Base-by-base conservation (phyloP, 2,329 filamentous ascomycete species). In the Xylaria hypoxylon region DNA sequence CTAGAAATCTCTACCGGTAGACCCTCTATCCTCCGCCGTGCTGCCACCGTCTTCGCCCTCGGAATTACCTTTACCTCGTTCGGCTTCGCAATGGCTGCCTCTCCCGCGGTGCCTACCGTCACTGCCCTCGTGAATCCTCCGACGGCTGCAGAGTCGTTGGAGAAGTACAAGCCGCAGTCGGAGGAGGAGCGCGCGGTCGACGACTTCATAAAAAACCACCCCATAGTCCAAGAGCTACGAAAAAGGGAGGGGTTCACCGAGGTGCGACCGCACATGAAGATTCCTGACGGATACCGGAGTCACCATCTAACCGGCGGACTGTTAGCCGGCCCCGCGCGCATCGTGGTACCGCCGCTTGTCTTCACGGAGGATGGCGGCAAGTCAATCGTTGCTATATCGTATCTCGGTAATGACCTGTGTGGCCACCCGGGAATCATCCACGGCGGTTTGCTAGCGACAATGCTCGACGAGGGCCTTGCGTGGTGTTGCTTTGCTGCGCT, bases 341-440 rank as follows among this genome's bases (percentile, higher is more conserved):
- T 99, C 68, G 88, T 88, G 2, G 92, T 97, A 0, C 94, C 95
- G 2, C 94, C 95, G 1, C 85, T 93, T 51, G 87, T 88, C 5
- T 98, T 94, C 85, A 85, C 82, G 60, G 91, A 96, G 71, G 85
- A 87, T 24, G 87, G 85, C 31, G 91, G 92, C 59, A 90, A 89
- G 81, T 86, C 85, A 56, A 81, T 92, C 61, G 88, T 94, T 5
- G 87, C 89, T 15, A 86, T 98, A 47, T 86, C 90, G 59, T 94
- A 94, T 76, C 85, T 97, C 0, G 95, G 95, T 1, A 80, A 85
- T 2, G 89, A 92, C 73, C 82, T 98, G 45, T 97, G 93, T 77
- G 95, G 95, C 1, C 94, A 98, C 78, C 92, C 93, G 5, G 93
- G 92, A 2, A 93, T 98, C 68, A 87, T 97, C 6, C 96, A 98